A percentile compares a stretch with the other conserved stretches of the same genome.
Evolutionary conservation across 2,329 filamentous ascomycete genomes (phyloP).

Genomic region (Tolypocladium pustulatum): DNA sequence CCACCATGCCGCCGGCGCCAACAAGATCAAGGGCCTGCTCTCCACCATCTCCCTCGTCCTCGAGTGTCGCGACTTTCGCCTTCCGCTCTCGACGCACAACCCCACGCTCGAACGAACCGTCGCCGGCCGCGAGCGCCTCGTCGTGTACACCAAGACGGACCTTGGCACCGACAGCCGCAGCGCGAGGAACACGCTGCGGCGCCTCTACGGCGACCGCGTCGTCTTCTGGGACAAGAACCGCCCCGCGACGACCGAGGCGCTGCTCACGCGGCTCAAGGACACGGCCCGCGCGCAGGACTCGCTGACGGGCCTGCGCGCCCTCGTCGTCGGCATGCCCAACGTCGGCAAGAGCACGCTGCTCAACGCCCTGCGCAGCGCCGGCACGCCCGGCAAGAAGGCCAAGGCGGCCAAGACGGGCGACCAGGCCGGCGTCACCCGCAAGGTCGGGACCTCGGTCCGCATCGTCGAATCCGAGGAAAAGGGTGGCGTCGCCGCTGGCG

Average conservation of each 20-base stretch:
- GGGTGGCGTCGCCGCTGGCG: constrained; percentile 41
- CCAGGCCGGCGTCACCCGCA: constrained; percentile 82
- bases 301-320: constrained; percentile 71
- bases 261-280: constrained; percentile 28
- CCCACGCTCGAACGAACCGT: constrained; percentile 76
- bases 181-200: constrained; percentile 17
- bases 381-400: constrained; percentile 32
- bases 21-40: constrained; percentile 73
- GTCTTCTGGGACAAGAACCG: constrained; percentile 34
- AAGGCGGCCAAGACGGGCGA: constrained; percentile 77
- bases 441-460: constrained; percentile 73
- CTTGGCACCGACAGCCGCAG: constrained; percentile 38
- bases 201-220: constrained; percentile 21
- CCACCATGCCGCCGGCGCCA: constrained; percentile 75
- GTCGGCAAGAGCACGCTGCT: constrained; percentile 93
- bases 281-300: constrained; percentile 30
- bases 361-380: constrained; percentile 66
- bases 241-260: constrained; percentile 19
- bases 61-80: constrained; percentile 88
- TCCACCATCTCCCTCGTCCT: constrained; percentile 77
- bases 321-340: constrained; percentile 96
- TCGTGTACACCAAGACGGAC: constrained; percentile 89
- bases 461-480: constrained; percentile 41
- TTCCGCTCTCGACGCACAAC: constrained; percentile 83
- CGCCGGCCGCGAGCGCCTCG: constrained; percentile 59